These are phyloP conservation scores for Backusella circina DNA, from an alignment of 192 early-diverging fungal species.

Conservation along the genomic window DNA sequence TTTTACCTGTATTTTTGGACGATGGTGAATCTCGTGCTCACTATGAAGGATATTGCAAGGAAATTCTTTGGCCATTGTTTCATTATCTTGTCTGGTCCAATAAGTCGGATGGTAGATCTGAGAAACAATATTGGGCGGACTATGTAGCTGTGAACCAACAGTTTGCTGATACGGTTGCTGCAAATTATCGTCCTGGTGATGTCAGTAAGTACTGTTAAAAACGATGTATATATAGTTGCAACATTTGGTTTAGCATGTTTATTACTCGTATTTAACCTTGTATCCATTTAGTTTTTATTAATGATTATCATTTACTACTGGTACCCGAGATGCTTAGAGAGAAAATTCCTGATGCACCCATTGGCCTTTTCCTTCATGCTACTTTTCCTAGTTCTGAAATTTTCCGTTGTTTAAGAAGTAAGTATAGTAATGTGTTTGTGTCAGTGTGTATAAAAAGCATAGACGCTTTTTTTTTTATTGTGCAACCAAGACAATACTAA, in stretches of 20 bases:
- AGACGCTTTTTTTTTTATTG: not conserved
- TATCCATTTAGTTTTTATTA: constrained; percentile 79
- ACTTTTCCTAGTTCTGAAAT: constrained; percentile 97
- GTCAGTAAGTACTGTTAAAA: constrained; percentile 51
- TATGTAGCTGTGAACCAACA: constrained; percentile 80
- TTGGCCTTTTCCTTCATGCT: constrained; percentile 95
- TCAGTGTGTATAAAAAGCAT: too few species aligned
- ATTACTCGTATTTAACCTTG: too few species aligned
- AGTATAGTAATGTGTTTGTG: too few species aligned
- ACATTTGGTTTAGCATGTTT: too few species aligned
- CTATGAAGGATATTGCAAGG: constrained; percentile 98
- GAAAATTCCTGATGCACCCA: constrained; percentile 76
- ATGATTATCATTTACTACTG: constrained; percentile 96
- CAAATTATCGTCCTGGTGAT: constrained; percentile 74
- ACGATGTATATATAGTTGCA: not conserved
- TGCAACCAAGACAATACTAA: not conserved
- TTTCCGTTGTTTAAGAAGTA: constrained; percentile 83
- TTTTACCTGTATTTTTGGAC: constrained; percentile 75
- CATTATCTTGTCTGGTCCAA: constrained; percentile 90
- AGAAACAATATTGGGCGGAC: constrained; percentile 70
- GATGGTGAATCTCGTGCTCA: constrained; percentile 73
- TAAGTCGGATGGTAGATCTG: constrained; percentile 61
- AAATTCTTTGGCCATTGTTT: constrained; percentile 91
- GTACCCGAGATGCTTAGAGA: constrained; percentile 87
- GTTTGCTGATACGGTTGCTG: constrained; percentile 72